A percentile compares a stretch with the other conserved stretches of the same genome.
Conservation (phyloP, 2,329 filamentous ascomycete genomes). For the Hypoxylon sp. region DNA sequence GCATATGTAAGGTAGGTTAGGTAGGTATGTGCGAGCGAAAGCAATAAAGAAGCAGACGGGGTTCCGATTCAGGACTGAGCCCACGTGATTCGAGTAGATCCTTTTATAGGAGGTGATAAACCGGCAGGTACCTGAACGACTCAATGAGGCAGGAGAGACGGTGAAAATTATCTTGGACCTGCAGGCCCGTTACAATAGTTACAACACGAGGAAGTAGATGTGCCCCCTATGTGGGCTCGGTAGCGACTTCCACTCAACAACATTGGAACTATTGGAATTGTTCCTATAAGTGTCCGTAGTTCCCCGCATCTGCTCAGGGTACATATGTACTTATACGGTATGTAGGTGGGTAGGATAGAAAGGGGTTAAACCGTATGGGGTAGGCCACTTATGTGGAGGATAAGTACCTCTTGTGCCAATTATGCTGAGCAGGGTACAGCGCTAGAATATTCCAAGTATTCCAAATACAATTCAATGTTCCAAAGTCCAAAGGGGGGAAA, state of each 20-base stretch:
- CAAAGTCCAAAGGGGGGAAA: background rate
- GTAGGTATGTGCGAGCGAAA: background rate
- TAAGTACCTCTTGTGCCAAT: slow-evolving; percentile 31
- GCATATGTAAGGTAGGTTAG: too few species aligned
- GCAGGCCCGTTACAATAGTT: slow-evolving; percentile 5
- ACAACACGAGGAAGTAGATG: background rate
- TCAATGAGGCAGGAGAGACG: slow-evolving; percentile 18
- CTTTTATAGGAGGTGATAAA: slow-evolving; percentile 21
- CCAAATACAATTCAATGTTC: too few species aligned
- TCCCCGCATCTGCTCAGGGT: slow-evolving; percentile 38
- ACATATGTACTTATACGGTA: background rate
- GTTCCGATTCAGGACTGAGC: slow-evolving; percentile 24
- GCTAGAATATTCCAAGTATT: slow-evolving; percentile 9
- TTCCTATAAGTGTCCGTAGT: slow-evolving; percentile 16
- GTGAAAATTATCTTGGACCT: slow-evolving; percentile 5
- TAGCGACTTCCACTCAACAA: slow-evolving; percentile 15
- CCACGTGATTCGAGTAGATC: slow-evolving; percentile 34
- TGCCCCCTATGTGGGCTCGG: slow-evolving; percentile 11
- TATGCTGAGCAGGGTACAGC: slow-evolving; percentile 26
- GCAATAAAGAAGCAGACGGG: background rate
- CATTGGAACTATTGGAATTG: slow-evolving; percentile 10
- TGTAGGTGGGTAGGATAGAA: background rate
- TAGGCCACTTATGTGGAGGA: background rate
- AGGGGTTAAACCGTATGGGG: slow-evolving; percentile 30
- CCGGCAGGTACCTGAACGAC: slow-evolving; percentile 6